These are phyloP conservation scores for Rhodotorula diobovata DNA, from an alignment of 768 basidiomycete genomes.

Conservation along the genomic window DNA sequence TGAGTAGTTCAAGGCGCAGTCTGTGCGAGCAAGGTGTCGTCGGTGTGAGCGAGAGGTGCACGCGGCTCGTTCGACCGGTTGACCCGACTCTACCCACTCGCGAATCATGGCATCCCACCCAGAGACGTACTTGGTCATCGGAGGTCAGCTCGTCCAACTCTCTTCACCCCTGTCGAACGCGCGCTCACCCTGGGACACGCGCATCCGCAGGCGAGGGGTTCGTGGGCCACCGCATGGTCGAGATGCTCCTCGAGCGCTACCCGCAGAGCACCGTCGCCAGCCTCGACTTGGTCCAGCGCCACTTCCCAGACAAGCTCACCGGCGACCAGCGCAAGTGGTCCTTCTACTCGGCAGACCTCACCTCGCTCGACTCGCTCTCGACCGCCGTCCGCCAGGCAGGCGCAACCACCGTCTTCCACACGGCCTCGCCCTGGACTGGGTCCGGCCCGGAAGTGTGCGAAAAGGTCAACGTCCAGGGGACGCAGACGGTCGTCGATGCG, in stretches of 20 bases:
- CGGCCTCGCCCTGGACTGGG: constrained; percentile 66
- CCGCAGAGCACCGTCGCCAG: constrained; percentile 67
- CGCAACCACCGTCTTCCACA: constrained; percentile 88
- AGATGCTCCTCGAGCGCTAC: constrained; percentile 68
- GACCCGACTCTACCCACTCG: too few relatives aligned
- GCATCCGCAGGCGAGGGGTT: constrained; percentile 57
- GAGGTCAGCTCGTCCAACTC: constrained; percentile 58
- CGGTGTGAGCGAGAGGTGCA: background rate
- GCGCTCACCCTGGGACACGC: background rate
- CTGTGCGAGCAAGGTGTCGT: too few relatives aligned
- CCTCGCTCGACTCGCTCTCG: constrained; percentile 65
- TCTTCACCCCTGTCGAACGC: too few relatives aligned
- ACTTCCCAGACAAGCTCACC: constrained; percentile 46
- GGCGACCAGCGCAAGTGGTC: constrained; percentile 43
- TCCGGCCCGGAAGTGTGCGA: constrained; percentile 68
- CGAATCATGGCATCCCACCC: background rate
- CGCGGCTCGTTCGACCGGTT: background rate
- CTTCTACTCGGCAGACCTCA: constrained; percentile 86
- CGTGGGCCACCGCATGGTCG: constrained; percentile 83
- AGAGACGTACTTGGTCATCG: constrained; percentile 73
- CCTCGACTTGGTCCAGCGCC: constrained; percentile 87
- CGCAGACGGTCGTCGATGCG: constrained; percentile 74
- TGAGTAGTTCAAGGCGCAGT: too few relatives aligned
- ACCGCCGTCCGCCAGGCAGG: constrained; percentile 69
- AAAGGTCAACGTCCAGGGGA: constrained; percentile 92